Base-by-base conservation (phyloP, 2,329 filamentous ascomycete species). In the Colletotrichum sp. region DNA sequence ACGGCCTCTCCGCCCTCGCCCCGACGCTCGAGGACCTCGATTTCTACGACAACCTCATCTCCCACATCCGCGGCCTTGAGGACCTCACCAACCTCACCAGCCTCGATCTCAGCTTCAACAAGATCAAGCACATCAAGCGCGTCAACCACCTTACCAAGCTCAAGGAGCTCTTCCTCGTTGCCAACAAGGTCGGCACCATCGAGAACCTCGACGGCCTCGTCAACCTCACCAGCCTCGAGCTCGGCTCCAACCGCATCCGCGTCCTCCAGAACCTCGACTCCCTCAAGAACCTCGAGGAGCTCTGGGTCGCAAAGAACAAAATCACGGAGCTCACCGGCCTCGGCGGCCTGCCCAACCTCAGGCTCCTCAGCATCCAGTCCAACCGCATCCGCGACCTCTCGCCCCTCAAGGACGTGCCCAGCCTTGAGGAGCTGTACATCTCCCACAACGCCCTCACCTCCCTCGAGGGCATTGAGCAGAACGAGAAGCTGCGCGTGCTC, bases 51-150 rank as follows among this genome's bases (percentile, higher is more conserved):
- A 99, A 99, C 85, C 90, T 98, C 21, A 96, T 99, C 80, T 92
- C 93, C 13, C 96, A 98, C 84, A 92, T 98, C 85, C 93, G 93
- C 79, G 95, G 95, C 34, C 90, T 99, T 62, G 96, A 98, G 70
- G 89, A 92, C 62, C 91, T 98, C 73, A 92, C 90, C 15, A 90
- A 94, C 77, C 90, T 99, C 70, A 95, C 91, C 8, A 94, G 88
- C 72, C 91, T 99, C 71, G 97, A 99, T 83, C 89, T 99, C 68
- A 98, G 95, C 84, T 99, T 98, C 91, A 99, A 99, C 89, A 99
- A 99, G 88, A 96, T 99, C 88, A 98, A 98, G 85, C 96, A 98
- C 86, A 98, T 99, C 88, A 98, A 98, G 86, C 93, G 96, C 81
- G 88, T 99, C 79, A 90, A 90, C 75, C 94, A 96, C 81, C 87